Conservation (phyloP, 805 yeast species). For the Lipomyces oligophaga region DNA sequence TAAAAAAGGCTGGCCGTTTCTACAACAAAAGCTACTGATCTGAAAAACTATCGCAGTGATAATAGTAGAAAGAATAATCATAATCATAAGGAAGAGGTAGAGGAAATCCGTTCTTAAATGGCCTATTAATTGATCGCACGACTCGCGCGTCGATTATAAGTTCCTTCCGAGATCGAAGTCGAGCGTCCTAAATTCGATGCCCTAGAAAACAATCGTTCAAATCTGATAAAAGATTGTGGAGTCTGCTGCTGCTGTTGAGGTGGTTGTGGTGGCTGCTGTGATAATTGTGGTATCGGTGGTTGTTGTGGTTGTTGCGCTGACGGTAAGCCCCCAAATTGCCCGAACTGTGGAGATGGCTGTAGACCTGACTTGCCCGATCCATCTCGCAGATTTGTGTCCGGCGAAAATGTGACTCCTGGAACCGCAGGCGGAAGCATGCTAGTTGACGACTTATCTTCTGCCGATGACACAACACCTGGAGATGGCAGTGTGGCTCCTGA, state of each 20-base stretch:
- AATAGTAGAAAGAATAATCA: too few species aligned
- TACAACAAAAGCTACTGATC: too few species aligned
- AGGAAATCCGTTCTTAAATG: too few species aligned
- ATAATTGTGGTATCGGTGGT: too few species aligned
- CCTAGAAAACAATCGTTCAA: slow-evolving; percentile 25
- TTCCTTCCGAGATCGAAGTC: slow-evolving; percentile 28
- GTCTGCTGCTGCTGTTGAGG: background rate
- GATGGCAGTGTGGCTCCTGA: background rate
- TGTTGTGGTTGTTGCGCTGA: too few species aligned
- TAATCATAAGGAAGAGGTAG: too few species aligned
- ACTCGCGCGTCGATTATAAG: slow-evolving; percentile 24
- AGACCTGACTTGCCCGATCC: background rate
- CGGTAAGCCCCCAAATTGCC: too few species aligned
- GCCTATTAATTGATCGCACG: slow-evolving; percentile 6
- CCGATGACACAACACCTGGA: background rate
- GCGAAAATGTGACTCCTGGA: slow-evolving; percentile 14
- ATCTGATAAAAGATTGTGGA: slow-evolving; percentile 24
- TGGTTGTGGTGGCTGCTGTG: background rate
- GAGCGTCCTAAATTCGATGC: slow-evolving; percentile 27
- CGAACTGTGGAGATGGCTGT: too few species aligned
- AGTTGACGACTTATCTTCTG: background rate
- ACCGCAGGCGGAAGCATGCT: background rate
- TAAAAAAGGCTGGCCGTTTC: too few species aligned
- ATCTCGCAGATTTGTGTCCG: slow-evolving; percentile 2
- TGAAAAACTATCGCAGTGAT: too few species aligned